Percentiles rank a stretch among this genome's conserved stretches.
phyloP scores from a whole-genome alignment of 345 rosid species.

The Pseudoturritis turrita region DNA sequence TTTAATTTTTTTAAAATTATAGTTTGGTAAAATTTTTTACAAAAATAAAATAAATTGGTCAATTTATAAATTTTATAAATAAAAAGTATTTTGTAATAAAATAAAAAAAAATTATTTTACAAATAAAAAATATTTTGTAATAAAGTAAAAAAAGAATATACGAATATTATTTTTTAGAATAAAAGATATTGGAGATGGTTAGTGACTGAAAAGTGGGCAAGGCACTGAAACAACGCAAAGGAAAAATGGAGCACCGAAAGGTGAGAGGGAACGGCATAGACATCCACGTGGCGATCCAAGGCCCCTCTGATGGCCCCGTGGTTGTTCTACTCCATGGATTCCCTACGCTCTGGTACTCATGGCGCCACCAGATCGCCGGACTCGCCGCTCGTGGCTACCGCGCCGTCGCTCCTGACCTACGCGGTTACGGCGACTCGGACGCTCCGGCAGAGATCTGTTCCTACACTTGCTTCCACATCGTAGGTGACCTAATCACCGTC shows the following conservation, averaged over 20 bases:
- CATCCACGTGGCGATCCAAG: conserved; percentile 70
- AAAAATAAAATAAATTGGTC: too few species aligned
- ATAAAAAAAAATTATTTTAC: too few species aligned
- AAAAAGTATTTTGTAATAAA: too few species aligned
- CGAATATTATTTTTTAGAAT: too few species aligned
- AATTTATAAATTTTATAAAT: too few species aligned
- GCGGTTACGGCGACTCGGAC: conserved; percentile 32
- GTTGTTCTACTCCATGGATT: conserved; percentile 31
- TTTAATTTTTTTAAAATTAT: too few species aligned
- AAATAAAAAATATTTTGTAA: too few species aligned
- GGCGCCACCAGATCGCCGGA: conserved; percentile 33
- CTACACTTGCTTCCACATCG: conserved; percentile 24
- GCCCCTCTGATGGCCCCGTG: conserved; percentile 15
- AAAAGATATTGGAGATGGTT: background rate
- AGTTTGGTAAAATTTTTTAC: too few species aligned
- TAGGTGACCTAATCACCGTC: conserved; percentile 19
- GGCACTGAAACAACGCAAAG: background rate
- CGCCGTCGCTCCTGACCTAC: conserved; percentile 33
- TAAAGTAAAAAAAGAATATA: too few species aligned
- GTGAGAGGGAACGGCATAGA: conserved; percentile 52
- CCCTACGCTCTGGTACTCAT: conserved; percentile 34
- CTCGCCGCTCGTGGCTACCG: conserved; percentile 28
- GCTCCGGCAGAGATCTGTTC: conserved; percentile 13
- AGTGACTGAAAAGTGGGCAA: background rate
- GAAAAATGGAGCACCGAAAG: conserved; percentile 43